These are phyloP conservation scores for Willaertia magna DNA, from an alignment of 208 protist genomes.

Conservation along the genomic window DNA sequence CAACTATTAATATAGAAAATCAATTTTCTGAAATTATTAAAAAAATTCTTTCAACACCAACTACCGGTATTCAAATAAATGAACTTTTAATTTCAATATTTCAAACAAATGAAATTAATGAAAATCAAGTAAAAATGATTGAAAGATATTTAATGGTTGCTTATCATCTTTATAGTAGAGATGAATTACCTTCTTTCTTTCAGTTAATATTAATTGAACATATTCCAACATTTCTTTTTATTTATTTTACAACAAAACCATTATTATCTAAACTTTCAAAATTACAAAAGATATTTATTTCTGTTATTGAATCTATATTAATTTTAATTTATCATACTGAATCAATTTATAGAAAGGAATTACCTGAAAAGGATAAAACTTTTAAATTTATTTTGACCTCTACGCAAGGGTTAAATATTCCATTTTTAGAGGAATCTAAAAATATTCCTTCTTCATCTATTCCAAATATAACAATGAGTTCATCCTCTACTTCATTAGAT, in stretches of 20 bases:
- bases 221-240: neutral
- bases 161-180: neutral
- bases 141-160: neutral
- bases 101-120: too few relatives aligned
- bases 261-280: neutral
- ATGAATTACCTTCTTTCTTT: neutral
- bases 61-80: too few relatives aligned
- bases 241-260: neutral
- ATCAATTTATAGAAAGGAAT: neutral
- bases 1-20: too few relatives aligned
- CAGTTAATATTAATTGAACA: neutral
- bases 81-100: too few relatives aligned
- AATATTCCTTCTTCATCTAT: neutral
- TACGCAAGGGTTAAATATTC: neutral
- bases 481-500: neutral
- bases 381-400: neutral
- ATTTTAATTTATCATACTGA: neutral
- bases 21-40: too few relatives aligned
- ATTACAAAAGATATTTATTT: neutral
- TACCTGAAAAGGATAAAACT: neutral
- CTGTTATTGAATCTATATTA: neutral
- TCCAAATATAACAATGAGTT: neutral
- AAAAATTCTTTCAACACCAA: too few relatives aligned
- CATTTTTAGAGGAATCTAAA: neutral
- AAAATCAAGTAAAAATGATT: too few relatives aligned